Base-by-base conservation (phyloP, 2,329 filamentous ascomycete species). In the Teratosphaeria viscida region DNA sequence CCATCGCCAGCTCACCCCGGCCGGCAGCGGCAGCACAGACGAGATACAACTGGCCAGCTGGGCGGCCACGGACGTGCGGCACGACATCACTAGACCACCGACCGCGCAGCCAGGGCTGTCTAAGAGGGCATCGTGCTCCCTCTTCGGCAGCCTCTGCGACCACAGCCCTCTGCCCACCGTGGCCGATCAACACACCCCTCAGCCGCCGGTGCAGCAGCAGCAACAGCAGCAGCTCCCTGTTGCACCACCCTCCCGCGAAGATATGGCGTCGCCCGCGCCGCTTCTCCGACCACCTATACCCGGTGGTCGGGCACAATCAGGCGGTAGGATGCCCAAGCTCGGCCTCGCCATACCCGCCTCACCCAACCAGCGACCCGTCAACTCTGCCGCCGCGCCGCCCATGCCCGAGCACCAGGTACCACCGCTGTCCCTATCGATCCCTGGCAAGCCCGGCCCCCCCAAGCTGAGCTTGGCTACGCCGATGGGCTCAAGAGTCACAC, bases 321-420 rank as follows among this genome's bases (percentile, higher is more conserved):
- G 61, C 29, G 61, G 56, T 32, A 69, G 61, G 55, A 74, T 87
- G 57, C 90, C 90, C 32, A 85, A 88, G 68, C 82, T 97, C 60
- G 92, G 91, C 53, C 83, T 97, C 59, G 89, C 92, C 54, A 97
- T 97, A 60, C 92, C 92, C 43, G 86, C 89, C 0, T 95, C 90
- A 39, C 89, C 90, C 55, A 92, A 85, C 75, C 87, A 81, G 63
- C 90, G 92, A 73, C 85, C 92, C 1, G 84, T 94, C 57, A 74
- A 78, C 61, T 70, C 70, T 55, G 64, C 74, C 19, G 70, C 67
- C 7, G 67, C 68, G 34, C 67, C 70, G n/a, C 70, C 72, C 43
- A 66, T 72, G 70, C 70, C 71, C 63, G 70, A 62, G 63, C 32
- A 62, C 35, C 70, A 64, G 63, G 68, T 67, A 62, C 68, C 68